Base-by-base conservation (phyloP, 345 rosid species). In the Eucalyptus guilfoylei region DNA sequence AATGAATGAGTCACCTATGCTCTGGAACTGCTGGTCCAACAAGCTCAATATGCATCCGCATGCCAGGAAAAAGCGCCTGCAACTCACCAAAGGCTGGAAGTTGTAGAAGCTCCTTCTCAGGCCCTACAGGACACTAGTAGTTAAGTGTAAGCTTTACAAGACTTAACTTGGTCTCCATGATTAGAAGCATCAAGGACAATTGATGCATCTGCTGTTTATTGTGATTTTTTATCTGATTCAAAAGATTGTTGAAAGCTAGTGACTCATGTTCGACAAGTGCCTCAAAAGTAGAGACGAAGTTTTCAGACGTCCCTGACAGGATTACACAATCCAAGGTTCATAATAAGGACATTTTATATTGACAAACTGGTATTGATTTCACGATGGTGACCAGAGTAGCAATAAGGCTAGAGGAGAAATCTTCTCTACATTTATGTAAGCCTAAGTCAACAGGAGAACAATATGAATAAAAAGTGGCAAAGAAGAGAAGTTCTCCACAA, bases 41-140 rank as follows among this genome's bases (percentile, higher is more conserved):
- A 54, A 98, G 90, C 69, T 94, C 96, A 87, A 98, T 88, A 47
- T 90, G 91, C 89, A 97, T 91, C 86, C 47, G 92, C 72, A 95
- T 80, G 85, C 96, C 95, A 90, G 98, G 95, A 91, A 98, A 95
- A 89, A 98, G 96, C 5, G 99, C 95, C 87, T 16, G 92, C 92
- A 98, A 92, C 93, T 97, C 99, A 87, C 96, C 95, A 88, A 98
- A 96, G 87, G 92, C 97, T 93, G 96, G 91, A 90, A 98, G 94
- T 88, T 97, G 98, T 48, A 93, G 92, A 90, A 98, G 98, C 93
- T 98, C 99, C 89, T 94, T 97, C 92, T 97, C 99, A 88, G 98
- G 99, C 88, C 99, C 99, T 98, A 21, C 13, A 76, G 47, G 83
- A 76, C 83, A 21, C 15, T 76, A 11, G 83, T 11, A 40, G 83